Conservation (phyloP, 2,329 filamentous ascomycete species). For the Stagonosporopsis tanaceti region DNA sequence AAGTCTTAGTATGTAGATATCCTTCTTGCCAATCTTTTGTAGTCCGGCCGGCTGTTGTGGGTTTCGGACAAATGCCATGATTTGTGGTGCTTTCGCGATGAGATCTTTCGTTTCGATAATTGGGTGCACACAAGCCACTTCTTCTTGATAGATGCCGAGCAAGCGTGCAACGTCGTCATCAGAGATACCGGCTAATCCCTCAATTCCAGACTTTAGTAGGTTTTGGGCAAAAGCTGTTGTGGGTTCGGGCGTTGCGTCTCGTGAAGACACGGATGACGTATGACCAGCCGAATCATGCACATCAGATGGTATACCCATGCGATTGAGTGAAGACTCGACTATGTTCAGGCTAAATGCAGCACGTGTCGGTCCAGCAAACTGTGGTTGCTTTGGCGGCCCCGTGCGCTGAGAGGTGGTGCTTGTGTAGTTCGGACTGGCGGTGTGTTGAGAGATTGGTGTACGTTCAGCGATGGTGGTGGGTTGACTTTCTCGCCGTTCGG, state of each 20-base stretch:
- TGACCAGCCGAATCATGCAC: constrained; percentile 1
- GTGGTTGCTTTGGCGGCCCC: constrained; percentile 21
- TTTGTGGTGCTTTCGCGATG: constrained; percentile 9
- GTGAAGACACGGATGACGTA: constrained; percentile 20
- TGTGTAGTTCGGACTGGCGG: constrained; percentile 17
- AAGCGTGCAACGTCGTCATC: constrained; percentile 21
- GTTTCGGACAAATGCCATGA: constrained; percentile 18
- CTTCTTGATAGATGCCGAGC: constrained; percentile 28
- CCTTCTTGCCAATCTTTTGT: constrained; percentile 15
- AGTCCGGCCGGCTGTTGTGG: neutral
- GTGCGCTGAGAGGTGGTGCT: constrained; percentile 12
- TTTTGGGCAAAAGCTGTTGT: neutral
- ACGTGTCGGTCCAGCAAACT: constrained; percentile 32
- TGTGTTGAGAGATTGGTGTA: constrained; percentile 10
- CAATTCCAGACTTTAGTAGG: neutral
- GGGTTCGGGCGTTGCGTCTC: constrained; percentile 21
- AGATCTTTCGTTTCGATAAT: constrained; percentile 27
- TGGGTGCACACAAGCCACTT: constrained; percentile 27
- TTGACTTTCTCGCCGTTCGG: constrained; percentile 7
- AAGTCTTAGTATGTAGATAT: constrained; percentile 26
- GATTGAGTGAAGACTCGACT: constrained; percentile 27
- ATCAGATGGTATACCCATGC: constrained; percentile 24
- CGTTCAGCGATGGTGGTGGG: neutral
- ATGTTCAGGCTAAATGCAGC: constrained; percentile 32
- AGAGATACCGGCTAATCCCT: constrained; percentile 18